These are phyloP conservation scores for Rhodamnia rubescens DNA, from an alignment of 345 rosid species.

Conservation along the genomic window DNA sequence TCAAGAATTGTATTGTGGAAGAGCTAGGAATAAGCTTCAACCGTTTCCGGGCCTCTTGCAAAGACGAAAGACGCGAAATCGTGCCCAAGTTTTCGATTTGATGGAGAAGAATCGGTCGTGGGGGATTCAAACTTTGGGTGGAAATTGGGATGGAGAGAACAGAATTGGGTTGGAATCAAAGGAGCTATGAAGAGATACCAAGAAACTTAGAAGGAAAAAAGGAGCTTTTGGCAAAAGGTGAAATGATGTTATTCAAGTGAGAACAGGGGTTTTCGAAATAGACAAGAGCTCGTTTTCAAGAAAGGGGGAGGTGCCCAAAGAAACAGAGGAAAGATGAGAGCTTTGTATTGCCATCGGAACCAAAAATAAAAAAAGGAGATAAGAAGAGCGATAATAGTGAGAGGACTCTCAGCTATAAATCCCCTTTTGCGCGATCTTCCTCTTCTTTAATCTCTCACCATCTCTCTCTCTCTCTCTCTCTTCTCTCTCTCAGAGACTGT, in stretches of 20 bases:
- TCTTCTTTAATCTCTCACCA: not conserved
- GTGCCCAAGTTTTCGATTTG: not conserved
- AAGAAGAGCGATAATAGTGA: not conserved
- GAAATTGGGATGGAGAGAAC: not conserved
- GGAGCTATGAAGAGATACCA: not conserved
- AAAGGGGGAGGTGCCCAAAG: not conserved
- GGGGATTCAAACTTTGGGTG: not conserved
- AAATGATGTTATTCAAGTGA: not conserved
- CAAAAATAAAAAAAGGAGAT: not conserved
- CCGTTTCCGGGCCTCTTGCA: not conserved
- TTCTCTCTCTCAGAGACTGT: not conserved
- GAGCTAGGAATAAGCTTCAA: not conserved
- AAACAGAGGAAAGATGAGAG: slow-evolving; percentile 1
- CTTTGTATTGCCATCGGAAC: not conserved
- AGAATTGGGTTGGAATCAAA: not conserved
- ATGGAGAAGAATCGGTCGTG: not conserved
- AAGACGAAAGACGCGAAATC: not conserved
- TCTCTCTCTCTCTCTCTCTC: not conserved
- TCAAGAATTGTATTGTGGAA: not conserved
- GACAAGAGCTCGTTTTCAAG: not conserved
- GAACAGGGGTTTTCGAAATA: not conserved
- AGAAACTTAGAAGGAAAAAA: not conserved
- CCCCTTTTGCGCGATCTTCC: not conserved
- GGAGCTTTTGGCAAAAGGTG: not conserved
- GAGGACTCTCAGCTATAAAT: not conserved